Percentiles rank a stretch among this genome's conserved stretches.
These are phyloP conservation scores for Xylaria sp. DNA, from an alignment of 2,329 filamentous ascomycete genomes.

Conservation along the genomic window DNA sequence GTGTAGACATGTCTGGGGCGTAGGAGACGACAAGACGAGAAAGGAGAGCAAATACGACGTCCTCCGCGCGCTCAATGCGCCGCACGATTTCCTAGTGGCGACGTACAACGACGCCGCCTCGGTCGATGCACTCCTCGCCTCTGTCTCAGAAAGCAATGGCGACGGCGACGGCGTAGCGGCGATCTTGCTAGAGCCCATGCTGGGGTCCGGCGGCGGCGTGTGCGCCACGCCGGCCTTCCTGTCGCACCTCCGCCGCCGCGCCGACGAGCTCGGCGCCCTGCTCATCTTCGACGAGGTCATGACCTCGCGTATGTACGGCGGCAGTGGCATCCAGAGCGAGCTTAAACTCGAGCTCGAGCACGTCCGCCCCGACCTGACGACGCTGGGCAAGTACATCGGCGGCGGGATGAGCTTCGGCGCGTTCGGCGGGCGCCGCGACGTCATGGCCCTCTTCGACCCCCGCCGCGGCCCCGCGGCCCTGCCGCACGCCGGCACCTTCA, in stretches of 20 bases:
- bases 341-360: no score
- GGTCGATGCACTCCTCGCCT: conserved; percentile 56
- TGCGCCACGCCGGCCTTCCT: conserved; percentile 63
- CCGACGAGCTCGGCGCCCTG: conserved; percentile 60
- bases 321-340: conserved; percentile 57
- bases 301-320: conserved; percentile 67
- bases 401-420: conserved; percentile 74
- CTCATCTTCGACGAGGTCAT: conserved; percentile 79
- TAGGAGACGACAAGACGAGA: not conserved
- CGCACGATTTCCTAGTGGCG: conserved; percentile 66
- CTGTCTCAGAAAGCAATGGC: conserved; percentile 33
- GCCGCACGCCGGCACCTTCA: conserved; percentile 67
- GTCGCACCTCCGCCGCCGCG: conserved; percentile 58
- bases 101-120: conserved; percentile 68
- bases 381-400: conserved; percentile 73
- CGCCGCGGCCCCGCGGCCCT: conserved; percentile 50
- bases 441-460: conserved; percentile 68
- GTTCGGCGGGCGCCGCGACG: conserved; percentile 68
- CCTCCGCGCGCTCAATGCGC: conserved; percentile 32
- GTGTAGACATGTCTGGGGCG: conserved; percentile 22
- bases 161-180: conserved; percentile 61
- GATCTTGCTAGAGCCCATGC: conserved; percentile 74
- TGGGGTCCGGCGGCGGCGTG: conserved; percentile 70
- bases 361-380: conserved; percentile 69
- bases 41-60: conserved; percentile 10